Base-by-base conservation (phyloP, 805 yeast species). In the Ogataea salicorniae region DNA sequence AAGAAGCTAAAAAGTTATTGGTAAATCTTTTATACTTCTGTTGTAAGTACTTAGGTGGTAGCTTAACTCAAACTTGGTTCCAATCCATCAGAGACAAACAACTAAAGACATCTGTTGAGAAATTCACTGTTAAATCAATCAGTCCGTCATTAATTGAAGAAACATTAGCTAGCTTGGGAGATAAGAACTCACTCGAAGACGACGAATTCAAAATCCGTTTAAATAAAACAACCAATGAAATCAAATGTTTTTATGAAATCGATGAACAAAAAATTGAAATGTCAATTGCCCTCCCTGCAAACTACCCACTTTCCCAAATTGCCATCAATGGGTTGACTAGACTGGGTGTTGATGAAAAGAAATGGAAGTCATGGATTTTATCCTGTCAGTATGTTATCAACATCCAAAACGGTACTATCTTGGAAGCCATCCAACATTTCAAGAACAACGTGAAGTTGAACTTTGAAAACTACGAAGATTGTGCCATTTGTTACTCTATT, bases 401-500 rank as follows among this genome's bases (percentile, higher is more conserved):
- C 2, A 76, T 85, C 37, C 85, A 85, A 56, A 84, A 83, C 56
- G 90, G 89, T 17, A 78, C 89, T 0, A 76, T 87, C 33, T 61
- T 78, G 23, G 89, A 83, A 36, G 82, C 90, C 2, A 73, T 87
- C 43, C 82, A 80, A 49, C 71, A 84, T 34, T 82, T 85, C 64
- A 79, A 79, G 59, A 81, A 80, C 56, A 88, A 92, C 58, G 90
- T 89, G 45, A 77, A 80, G 46, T 73, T 87, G 57, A 95, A 91
- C 62, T 91, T 95, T 64, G 86, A 91, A 8, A 97, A 97, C 0
- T 90, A 88, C 54, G 97, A 89, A 59, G 98, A 92, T 50, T 94
- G 99, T 75, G 96, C 98, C 3, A 90, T 94, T 56, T 94, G 99
- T 65, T 94, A 94, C 65, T 86, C 96, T 15, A 84, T 92, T 47